Conservation (phyloP, 495 filamentous ascomycete species). For the Oidiodendron maius region DNA sequence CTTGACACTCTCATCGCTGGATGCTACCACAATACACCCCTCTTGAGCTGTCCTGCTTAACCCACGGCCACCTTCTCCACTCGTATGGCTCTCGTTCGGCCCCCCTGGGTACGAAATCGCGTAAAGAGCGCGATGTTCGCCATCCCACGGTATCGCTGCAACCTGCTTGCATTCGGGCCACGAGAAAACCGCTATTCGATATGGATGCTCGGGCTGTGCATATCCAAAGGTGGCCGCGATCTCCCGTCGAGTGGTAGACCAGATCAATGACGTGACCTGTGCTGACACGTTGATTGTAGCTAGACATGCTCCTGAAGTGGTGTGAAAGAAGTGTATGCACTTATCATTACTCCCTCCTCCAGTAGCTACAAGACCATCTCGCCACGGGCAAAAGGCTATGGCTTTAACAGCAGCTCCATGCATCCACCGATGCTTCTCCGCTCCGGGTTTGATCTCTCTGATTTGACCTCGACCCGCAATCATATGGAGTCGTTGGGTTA, state of each 20-base stretch:
- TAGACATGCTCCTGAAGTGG: slow-evolving; percentile 74
- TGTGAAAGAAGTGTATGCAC: slow-evolving; percentile 93
- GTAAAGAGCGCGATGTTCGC: slow-evolving; percentile 73
- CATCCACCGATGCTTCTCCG: slow-evolving; percentile 65
- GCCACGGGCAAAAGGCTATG: slow-evolving; percentile 96
- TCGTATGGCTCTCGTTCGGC: slow-evolving; percentile 36
- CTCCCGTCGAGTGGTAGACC: slow-evolving; percentile 79
- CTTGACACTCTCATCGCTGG: slow-evolving; percentile 89
- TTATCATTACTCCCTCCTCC: slow-evolving; percentile 93
- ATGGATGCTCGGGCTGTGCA: slow-evolving; percentile 87
- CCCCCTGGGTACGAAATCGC: slow-evolving; percentile 64
- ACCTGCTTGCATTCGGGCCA: slow-evolving; percentile 93
- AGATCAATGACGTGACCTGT: slow-evolving; percentile 89
- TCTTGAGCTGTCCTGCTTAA: slow-evolving; percentile 61
- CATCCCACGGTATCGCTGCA: slow-evolving; percentile 82
- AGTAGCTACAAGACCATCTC: slow-evolving; percentile 78
- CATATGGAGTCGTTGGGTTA: slow-evolving; percentile 15
- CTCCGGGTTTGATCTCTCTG: slow-evolving; percentile 33
- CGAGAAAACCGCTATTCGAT: slow-evolving; percentile 87
- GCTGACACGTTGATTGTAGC: slow-evolving; percentile 90
- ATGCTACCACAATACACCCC: slow-evolving; percentile 90
- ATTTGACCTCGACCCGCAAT: slow-evolving; percentile 10
- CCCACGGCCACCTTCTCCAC: slow-evolving; percentile 13
- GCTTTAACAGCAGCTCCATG: slow-evolving; percentile 93
- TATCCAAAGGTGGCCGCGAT: slow-evolving; percentile 94